Evolutionary conservation across 2,329 filamentous ascomycete species (phyloP), one percentile per base, ranked within the genome.

Genomic region (Colletotrichum sp.): DNA sequence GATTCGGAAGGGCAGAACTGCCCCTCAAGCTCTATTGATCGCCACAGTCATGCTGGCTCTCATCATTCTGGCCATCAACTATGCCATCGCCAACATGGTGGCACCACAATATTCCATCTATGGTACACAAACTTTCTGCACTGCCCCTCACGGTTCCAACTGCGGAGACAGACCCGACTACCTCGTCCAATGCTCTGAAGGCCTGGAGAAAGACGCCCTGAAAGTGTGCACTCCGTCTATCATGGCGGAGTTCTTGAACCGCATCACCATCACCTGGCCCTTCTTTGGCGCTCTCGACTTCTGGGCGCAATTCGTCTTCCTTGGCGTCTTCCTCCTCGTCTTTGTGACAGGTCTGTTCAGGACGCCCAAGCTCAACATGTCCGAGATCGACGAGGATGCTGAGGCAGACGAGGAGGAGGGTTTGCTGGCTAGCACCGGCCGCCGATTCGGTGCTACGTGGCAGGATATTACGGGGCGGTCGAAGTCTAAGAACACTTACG

Each of bases 101-200:
- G 97, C 96, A 8, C 97, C 97, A 2, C 96, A 99, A 82, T 99
- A 99, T 83, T 92, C 96, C 63, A 98, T 94, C 71, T 99, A 95
- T 82, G 97, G 97, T 66, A 95, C 96, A 0, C 97, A 99, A 84
- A 98, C 95, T 1, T 98, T 96, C 87, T 99, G 97, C 86, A 93
- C 95, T 80, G 92, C 94, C 78, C 90, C 93, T 4, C 87, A 87
- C 49, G 87, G 91, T 73, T 89, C 95, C 8, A 93, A 98, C 84
- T 99, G 97, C 87, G 89, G 89, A 8, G 85, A 93, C 67, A 90
- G 94, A 81, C 90, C 89, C 15, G 92, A 94, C 72, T 90, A 96
- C 76, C 92, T 99, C 79, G 92, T 92, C 78, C 91, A 95, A 5
- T 99, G 97, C 86, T 95, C 95, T 13, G 96, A 98, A 84, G 88